These are phyloP conservation scores for Pyrenophora tritici-repentis DNA, from an alignment of 2,329 filamentous ascomycete genomes.

Conservation along the genomic window DNA sequence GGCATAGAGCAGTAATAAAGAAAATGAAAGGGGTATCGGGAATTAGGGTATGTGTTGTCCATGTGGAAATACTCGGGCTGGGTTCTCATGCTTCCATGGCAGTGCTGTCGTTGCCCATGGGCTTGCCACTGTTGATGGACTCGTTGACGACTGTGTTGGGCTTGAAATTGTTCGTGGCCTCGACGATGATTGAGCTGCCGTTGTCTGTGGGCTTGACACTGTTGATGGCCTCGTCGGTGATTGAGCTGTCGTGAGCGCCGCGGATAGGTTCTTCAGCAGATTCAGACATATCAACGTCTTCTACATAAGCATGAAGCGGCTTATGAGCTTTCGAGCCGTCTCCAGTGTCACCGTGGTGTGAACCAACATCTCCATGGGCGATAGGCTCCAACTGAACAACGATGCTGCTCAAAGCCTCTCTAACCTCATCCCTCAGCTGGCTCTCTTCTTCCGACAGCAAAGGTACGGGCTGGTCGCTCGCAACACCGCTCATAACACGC, in stretches of 20 bases:
- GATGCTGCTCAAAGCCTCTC: conserved; percentile 19
- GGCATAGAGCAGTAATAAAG: too few species aligned
- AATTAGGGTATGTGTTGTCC: too few species aligned
- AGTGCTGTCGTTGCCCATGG: neutral
- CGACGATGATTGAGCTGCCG: neutral
- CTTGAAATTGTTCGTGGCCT: too few species aligned
- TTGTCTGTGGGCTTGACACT: neutral
- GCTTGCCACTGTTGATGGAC: too few species aligned
- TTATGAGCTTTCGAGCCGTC: neutral
- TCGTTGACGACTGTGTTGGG: too few species aligned
- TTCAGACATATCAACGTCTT: neutral
- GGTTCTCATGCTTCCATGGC: neutral
- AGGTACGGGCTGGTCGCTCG: conserved; percentile 5
- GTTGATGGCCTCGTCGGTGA: too few species aligned
- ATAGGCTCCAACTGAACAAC: conserved; percentile 32
- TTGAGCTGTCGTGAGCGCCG: too few species aligned
- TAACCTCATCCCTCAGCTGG: conserved; percentile 21
- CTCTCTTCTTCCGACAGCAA: conserved; percentile 18
- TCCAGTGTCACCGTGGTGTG: neutral
- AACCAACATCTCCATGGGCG: conserved; percentile 20
- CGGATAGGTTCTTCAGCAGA: too few species aligned
- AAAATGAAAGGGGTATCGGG: too few species aligned
- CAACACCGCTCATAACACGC: conserved; percentile 37
- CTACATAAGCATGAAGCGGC: neutral
- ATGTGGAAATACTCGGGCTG: neutral